Evolutionary conservation across 2,329 filamentous ascomycete species (phyloP).

Genomic region (Aspergillus quadricinctus): DNA sequence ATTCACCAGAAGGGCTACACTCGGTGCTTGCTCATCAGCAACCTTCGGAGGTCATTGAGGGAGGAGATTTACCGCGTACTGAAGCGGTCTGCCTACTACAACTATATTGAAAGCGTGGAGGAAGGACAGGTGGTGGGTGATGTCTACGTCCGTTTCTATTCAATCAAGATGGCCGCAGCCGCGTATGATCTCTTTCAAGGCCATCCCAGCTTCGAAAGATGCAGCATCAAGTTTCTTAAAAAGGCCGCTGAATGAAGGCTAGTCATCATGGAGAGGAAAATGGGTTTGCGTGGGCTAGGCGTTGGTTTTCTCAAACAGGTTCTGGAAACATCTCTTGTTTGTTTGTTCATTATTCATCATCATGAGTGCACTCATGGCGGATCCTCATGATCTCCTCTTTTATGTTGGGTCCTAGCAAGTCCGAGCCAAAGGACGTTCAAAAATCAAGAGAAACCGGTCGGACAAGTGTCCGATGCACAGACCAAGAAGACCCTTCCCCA

Average conservation of each 20-base stretch:
- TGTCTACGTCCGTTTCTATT: slow-evolving; percentile 16
- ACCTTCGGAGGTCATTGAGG: slow-evolving; percentile 6
- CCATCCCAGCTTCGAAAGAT: slow-evolving; percentile 11
- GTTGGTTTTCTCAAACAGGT: background rate
- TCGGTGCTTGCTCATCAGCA: slow-evolving; percentile 21
- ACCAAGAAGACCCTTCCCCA: too few relatives aligned
- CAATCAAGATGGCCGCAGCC: slow-evolving; percentile 15
- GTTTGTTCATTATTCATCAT: background rate
- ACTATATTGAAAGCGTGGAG: slow-evolving; percentile 14
- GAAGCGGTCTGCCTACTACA: slow-evolving; percentile 2
- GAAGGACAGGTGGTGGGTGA: slow-evolving; percentile 8
- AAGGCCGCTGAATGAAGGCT: background rate
- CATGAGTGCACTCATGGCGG: background rate
- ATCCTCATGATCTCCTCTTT: background rate
- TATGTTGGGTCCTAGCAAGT: background rate
- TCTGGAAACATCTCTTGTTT: background rate
- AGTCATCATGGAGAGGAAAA: background rate
- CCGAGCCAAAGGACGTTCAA: background rate
- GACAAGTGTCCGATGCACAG: background rate
- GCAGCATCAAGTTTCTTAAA: slow-evolving; percentile 15
- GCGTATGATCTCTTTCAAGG: slow-evolving; percentile 10
- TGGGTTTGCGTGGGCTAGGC: background rate
- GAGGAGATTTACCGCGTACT: slow-evolving; percentile 8
- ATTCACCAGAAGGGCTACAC: slow-evolving; percentile 21
- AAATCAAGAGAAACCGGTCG: background rate